These are phyloP conservation scores for Metarhizium sp. DNA, from an alignment of 2,329 filamentous ascomycete genomes.

Conservation along the genomic window DNA sequence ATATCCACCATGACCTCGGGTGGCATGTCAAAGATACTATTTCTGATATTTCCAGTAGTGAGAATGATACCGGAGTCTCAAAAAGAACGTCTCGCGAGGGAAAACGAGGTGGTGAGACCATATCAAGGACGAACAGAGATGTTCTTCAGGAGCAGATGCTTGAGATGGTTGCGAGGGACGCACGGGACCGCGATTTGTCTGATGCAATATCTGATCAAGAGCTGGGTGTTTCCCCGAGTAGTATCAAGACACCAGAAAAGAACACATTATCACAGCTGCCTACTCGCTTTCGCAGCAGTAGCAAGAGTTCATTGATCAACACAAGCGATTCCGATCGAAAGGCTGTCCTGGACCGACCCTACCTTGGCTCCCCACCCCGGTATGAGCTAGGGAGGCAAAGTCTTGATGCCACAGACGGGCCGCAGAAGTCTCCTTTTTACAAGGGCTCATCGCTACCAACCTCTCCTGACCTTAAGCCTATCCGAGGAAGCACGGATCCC, in stretches of 20 bases:
- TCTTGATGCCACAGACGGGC: slow-evolving; percentile 33
- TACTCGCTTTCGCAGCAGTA: slow-evolving; percentile 24
- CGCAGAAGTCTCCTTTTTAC: slow-evolving; percentile 30
- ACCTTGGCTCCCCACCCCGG: slow-evolving; percentile 12
- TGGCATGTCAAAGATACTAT: slow-evolving; percentile 39
- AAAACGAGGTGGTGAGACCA: slow-evolving; percentile 27
- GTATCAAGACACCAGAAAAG: slow-evolving; percentile 22
- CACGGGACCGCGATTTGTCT: slow-evolving; percentile 29
- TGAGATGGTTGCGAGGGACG: slow-evolving; percentile 49
- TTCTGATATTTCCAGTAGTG: slow-evolving; percentile 53
- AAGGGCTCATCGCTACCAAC: slow-evolving; percentile 36
- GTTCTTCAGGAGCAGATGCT: slow-evolving; percentile 53
- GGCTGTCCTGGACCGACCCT: slow-evolving; percentile 11
- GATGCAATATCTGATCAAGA: slow-evolving; percentile 20
- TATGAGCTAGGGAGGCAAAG: slow-evolving; percentile 30
- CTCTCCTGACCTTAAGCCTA: slow-evolving; percentile 41
- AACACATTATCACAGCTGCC: slow-evolving; percentile 15
- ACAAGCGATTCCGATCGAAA: slow-evolving; percentile 30
- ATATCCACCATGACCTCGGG: slow-evolving; percentile 39
- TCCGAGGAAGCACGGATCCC: slow-evolving; percentile 41
- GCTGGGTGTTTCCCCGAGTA: slow-evolving; percentile 21
- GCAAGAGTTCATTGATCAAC: slow-evolving; percentile 26
- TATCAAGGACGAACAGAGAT: slow-evolving; percentile 38
- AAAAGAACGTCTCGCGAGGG: slow-evolving; percentile 21
- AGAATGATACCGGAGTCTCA: slow-evolving; percentile 31